These are phyloP conservation scores for Pestalotiopsis sp. DNA, from an alignment of 2,329 filamentous ascomycete genomes.

Conservation along the genomic window DNA sequence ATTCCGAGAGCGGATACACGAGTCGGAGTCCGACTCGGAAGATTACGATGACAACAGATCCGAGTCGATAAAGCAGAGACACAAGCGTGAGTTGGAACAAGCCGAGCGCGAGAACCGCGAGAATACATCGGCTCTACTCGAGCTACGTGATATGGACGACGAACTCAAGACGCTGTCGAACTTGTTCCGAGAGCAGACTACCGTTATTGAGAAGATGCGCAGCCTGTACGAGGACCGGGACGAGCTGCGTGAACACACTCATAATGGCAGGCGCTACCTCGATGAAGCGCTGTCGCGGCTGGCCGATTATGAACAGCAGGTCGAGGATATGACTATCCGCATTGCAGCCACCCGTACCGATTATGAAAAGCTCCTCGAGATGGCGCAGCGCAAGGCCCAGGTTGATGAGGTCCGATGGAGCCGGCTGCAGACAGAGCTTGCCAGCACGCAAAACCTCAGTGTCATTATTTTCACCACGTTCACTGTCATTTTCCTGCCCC, in stretches of 20 bases:
- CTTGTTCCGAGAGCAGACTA: constrained; percentile 60
- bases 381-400: constrained; percentile 68
- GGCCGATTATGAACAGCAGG: constrained; percentile 56
- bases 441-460: constrained; percentile 62
- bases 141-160: constrained; percentile 66
- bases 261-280: constrained; percentile 53
- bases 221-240: constrained; percentile 41
- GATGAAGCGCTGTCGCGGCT: constrained; percentile 54
- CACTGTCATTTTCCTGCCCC: constrained; percentile 64
- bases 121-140: constrained; percentile 64
- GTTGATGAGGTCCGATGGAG: constrained; percentile 68
- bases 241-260: constrained; percentile 42
- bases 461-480: constrained; percentile 69
- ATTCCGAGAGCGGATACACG: constrained; percentile 47
- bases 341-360: constrained; percentile 61
- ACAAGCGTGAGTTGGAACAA: constrained; percentile 39
- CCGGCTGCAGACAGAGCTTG: constrained; percentile 63
- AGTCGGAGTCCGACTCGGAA: constrained; percentile 38
- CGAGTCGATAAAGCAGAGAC: constrained; percentile 44
- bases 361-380: constrained; percentile 67
- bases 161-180: constrained; percentile 60
- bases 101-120: constrained; percentile 62
- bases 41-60: constrained; percentile 44
- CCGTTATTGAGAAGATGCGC: constrained; percentile 51
- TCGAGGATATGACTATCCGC: constrained; percentile 60